Conservation (phyloP, 192 early-diverging fungal species). For the Lunasporangiospora selenospora region DNA sequence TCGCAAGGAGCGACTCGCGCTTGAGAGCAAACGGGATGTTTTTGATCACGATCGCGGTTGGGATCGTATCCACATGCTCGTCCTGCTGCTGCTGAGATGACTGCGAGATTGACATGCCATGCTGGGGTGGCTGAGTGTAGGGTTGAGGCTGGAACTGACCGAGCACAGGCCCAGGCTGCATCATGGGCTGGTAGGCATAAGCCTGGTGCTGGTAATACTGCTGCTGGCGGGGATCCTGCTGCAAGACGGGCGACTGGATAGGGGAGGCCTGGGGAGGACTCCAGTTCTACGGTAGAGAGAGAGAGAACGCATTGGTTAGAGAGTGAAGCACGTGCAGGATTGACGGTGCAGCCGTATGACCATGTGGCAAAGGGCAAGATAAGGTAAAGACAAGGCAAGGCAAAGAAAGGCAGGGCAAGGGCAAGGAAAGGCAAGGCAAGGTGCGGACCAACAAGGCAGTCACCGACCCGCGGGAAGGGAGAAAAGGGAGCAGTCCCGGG, state of each 20-base stretch:
- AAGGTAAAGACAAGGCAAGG: too few relatives aligned
- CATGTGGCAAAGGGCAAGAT: too few relatives aligned
- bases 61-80: slow-evolving; percentile 58
- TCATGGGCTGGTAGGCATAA: slow-evolving; percentile 48
- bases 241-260: slow-evolving; percentile 44
- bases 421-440: too few relatives aligned
- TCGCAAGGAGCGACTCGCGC: slow-evolving; percentile 74
- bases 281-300: slow-evolving; percentile 21
- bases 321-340: too few relatives aligned
- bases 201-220: slow-evolving; percentile 37
- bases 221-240: slow-evolving; percentile 39
- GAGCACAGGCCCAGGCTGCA: slow-evolving; percentile 37
- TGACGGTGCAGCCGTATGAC: too few relatives aligned
- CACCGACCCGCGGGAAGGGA: too few relatives aligned
- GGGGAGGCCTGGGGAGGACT: slow-evolving; percentile 46
- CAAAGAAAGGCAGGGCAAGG: too few relatives aligned
- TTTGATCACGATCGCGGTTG: slow-evolving; percentile 83
- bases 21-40: slow-evolving; percentile 85
- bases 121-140: slow-evolving; percentile 25
- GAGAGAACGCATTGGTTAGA: too few relatives aligned
- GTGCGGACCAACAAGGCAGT: too few relatives aligned
- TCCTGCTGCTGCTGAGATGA: slow-evolving; percentile 18
- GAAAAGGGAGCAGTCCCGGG: too few relatives aligned
- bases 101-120: background rate
- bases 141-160: slow-evolving; percentile 36